Evolutionary conservation across 768 basidiomycete species (phyloP).

Genomic region (Podaxis pistillaris): DNA sequence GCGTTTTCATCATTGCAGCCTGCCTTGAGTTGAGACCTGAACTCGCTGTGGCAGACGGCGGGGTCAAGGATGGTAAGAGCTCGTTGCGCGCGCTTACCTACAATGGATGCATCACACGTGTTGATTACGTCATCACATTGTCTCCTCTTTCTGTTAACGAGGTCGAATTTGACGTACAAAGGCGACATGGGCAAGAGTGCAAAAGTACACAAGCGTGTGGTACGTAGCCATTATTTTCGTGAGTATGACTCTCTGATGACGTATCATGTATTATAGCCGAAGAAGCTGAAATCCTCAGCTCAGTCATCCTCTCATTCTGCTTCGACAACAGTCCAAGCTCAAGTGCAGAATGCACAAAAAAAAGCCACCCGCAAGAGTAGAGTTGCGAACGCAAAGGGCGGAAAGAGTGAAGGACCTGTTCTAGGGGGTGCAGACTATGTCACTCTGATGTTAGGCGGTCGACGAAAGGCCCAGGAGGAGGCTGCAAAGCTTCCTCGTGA

Average conservation of each 20-base stretch:
- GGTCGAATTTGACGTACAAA: not conserved
- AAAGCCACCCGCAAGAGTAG: slow-evolving; percentile 48
- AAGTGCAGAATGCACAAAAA: slow-evolving; percentile 47
- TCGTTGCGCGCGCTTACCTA: slow-evolving; percentile 8
- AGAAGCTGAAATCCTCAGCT: slow-evolving; percentile 36
- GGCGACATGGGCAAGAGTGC: slow-evolving; percentile 61
- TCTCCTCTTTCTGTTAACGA: not conserved
- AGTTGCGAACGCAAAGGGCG: slow-evolving; percentile 22
- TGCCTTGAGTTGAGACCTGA: slow-evolving; percentile 19
- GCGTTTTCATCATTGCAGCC: slow-evolving; percentile 45
- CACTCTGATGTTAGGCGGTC: slow-evolving; percentile 65
- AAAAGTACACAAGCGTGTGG: slow-evolving; percentile 62
- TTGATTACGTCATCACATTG: slow-evolving; percentile 26
- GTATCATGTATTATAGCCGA: slow-evolving; percentile 23
- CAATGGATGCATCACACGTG: slow-evolving; percentile 29
- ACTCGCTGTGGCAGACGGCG: slow-evolving; percentile 34
- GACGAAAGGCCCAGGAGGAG: slow-evolving; percentile 65
- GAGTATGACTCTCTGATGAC: not conserved
- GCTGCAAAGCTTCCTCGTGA: slow-evolving; percentile 55
- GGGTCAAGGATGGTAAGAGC: slow-evolving; percentile 26
- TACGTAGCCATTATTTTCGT: slow-evolving; percentile 24
- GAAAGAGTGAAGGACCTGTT: slow-evolving; percentile 38
- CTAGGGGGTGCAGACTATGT: slow-evolving; percentile 80
- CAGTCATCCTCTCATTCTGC: slow-evolving; percentile 16
- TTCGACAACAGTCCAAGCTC: slow-evolving; percentile 27